phyloP scores from a whole-genome alignment of 768 basidiomycete species.

The Lactarius tabidus region DNA sequence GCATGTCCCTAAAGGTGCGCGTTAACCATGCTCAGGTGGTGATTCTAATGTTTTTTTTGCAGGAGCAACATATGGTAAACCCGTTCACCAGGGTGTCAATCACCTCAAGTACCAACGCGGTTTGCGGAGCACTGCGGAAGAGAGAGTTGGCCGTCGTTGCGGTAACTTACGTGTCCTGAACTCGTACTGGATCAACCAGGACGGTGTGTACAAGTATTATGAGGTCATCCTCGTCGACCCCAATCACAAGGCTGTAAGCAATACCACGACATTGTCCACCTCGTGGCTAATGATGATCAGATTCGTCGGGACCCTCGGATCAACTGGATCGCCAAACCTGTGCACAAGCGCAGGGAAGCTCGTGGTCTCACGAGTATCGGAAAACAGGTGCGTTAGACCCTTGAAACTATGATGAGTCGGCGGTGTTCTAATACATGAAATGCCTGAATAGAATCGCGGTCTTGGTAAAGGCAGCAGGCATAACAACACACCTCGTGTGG shows the following conservation, averaged over 20 bases:
- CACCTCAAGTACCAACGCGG: conserved; percentile 97
- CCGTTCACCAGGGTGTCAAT: conserved; percentile 99
- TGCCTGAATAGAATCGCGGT: conserved; percentile 74
- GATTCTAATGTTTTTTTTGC: neutral
- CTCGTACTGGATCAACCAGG: conserved; percentile 99
- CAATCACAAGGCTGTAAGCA: conserved; percentile 83
- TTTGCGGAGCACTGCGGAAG: conserved; percentile 90
- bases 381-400: conserved; percentile 64
- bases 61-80: conserved; percentile 99
- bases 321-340: conserved; percentile 98
- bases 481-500: conserved; percentile 89
- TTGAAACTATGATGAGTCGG: neutral
- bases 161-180: conserved; percentile 95
- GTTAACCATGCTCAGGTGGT: neutral
- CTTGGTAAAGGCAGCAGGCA: conserved; percentile 91
- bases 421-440: conserved; percentile 2
- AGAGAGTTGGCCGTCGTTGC: conserved; percentile 94
- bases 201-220: conserved; percentile 98
- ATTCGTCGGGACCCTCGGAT: conserved; percentile 95
- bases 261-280: neutral
- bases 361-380: conserved; percentile 96
- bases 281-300: conserved; percentile 36
- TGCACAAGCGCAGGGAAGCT: conserved; percentile 97
- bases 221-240: conserved; percentile 99
- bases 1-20: conserved; percentile 90